Conservation (phyloP, 1,139 yeast species). For the Saccharomyces hybrid region DNA sequence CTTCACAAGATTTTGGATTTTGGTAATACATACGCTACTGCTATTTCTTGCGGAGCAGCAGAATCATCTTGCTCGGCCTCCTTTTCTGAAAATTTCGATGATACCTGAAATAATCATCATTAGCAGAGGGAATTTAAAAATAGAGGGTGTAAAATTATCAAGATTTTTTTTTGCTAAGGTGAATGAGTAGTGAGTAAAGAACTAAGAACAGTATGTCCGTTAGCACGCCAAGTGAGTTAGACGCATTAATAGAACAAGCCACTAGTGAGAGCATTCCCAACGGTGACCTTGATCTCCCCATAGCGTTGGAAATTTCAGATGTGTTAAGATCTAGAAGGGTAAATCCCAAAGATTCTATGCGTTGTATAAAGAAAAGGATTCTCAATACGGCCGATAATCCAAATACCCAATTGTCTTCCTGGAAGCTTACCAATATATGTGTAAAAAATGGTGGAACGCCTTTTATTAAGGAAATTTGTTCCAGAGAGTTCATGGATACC, state of each 20-base stretch:
- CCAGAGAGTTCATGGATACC: slow-evolving; percentile 82
- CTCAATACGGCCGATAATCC: slow-evolving; percentile 57
- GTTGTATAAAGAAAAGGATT: slow-evolving; percentile 68
- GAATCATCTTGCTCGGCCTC: not conserved
- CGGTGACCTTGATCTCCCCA: slow-evolving; percentile 70
- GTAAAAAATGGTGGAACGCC: slow-evolving; percentile 91
- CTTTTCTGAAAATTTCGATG: not conserved
- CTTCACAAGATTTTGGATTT: not conserved
- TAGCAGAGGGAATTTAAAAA: not conserved
- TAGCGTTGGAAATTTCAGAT: slow-evolving; percentile 84
- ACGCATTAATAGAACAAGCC: slow-evolving; percentile 62
- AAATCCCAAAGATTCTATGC: slow-evolving; percentile 79
- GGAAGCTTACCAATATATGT: slow-evolving; percentile 76
- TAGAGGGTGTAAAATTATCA: not conserved
- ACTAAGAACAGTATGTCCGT: slow-evolving; percentile 4
- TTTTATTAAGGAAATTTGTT: slow-evolving; percentile 68
- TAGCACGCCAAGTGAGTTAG: slow-evolving; percentile 40
- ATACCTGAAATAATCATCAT: not conserved
- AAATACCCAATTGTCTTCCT: slow-evolving; percentile 63
- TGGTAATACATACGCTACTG: not conserved
- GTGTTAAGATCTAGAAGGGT: slow-evolving; percentile 74
- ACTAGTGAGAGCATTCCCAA: slow-evolving; percentile 86
- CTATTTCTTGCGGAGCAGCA: not conserved
- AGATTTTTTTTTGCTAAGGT: not conserved
- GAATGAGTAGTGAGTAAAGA: not conserved